Conservation (phyloP, 495 filamentous ascomycete species). For the Penicillium pancosmium region DNA sequence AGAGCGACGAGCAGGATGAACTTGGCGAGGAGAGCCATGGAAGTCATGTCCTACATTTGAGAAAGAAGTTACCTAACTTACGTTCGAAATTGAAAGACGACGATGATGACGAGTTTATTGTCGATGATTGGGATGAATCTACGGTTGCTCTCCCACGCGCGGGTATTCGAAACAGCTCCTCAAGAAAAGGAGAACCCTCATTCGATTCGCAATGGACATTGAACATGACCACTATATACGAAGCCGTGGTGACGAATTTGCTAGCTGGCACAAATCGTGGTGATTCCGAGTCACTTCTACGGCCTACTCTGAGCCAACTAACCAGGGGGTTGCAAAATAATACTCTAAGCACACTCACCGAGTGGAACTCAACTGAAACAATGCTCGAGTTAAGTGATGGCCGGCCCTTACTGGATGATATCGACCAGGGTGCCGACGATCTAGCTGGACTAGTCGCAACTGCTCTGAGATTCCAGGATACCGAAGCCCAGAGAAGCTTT, state of each 20-base stretch:
- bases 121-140: constrained; percentile 44
- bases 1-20: constrained; percentile 9
- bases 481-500: constrained; percentile 11
- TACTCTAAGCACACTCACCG: neutral
- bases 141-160: constrained; percentile 1
- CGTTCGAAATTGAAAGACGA: neutral
- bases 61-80: neutral
- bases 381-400: constrained; percentile 33
- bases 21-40: neutral
- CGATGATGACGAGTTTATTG: constrained; percentile 32
- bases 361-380: constrained; percentile 23
- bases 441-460: constrained; percentile 28
- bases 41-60: neutral
- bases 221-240: constrained; percentile 37
- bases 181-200: neutral
- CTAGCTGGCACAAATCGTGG: constrained; percentile 5
- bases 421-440: constrained; percentile 38
- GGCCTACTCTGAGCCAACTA: constrained; percentile 20
- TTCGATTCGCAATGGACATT: constrained; percentile 26
- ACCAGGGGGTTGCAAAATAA: constrained; percentile 21
- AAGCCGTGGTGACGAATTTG: constrained; percentile 22
- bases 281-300: neutral
- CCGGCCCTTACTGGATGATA: constrained; percentile 32
- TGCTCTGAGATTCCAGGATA: constrained; percentile 9
- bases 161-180: neutral